Conservation (phyloP, 352 stramenopile species). For the Thalassiosira livingstoniorum region DNA sequence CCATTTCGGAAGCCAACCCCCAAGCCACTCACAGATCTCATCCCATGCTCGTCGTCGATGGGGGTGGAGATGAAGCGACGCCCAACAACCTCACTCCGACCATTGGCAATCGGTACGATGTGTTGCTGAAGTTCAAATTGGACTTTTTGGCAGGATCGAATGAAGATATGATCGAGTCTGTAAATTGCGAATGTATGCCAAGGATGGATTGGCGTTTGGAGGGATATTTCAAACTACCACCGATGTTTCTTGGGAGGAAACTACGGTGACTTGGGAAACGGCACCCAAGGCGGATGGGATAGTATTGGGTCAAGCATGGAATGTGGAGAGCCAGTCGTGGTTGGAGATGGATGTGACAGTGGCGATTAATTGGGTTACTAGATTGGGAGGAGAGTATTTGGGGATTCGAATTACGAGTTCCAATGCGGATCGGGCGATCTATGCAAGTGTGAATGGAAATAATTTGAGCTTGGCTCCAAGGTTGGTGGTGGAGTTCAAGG, state of each 20-base stretch:
- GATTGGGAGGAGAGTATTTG: slow-evolving; percentile 26
- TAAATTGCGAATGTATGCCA: slow-evolving; percentile 24
- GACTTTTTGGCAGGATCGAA: background rate
- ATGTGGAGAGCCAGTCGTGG: slow-evolving; percentile 29
- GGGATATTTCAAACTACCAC: slow-evolving; percentile 39
- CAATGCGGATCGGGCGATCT: slow-evolving; percentile 16
- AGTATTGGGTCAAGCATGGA: slow-evolving; percentile 16
- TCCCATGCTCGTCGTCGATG: slow-evolving; percentile 12
- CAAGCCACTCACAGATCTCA: background rate
- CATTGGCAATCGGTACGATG: slow-evolving; percentile 1
- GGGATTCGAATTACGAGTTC: slow-evolving; percentile 30
- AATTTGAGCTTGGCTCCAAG: background rate
- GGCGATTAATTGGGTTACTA: slow-evolving; percentile 11
- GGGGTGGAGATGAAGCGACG: background rate
- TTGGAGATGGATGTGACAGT: slow-evolving; percentile 43
- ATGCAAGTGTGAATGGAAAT: slow-evolving; percentile 20
- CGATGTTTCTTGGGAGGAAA: slow-evolving; percentile 22
- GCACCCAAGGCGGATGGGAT: slow-evolving; percentile 35
- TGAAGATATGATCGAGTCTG: background rate
- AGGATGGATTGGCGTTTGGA: slow-evolving; percentile 15
- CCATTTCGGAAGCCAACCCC: slow-evolving; percentile 12
- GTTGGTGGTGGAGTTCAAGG: slow-evolving; percentile 13
- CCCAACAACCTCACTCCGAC: background rate
- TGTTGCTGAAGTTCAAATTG: slow-evolving; percentile 18
- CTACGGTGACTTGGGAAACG: slow-evolving; percentile 38